Evolutionary conservation across 1,284 basidiomycete genomes (phyloP).

Genomic region (Golubevia pallescens): DNA sequence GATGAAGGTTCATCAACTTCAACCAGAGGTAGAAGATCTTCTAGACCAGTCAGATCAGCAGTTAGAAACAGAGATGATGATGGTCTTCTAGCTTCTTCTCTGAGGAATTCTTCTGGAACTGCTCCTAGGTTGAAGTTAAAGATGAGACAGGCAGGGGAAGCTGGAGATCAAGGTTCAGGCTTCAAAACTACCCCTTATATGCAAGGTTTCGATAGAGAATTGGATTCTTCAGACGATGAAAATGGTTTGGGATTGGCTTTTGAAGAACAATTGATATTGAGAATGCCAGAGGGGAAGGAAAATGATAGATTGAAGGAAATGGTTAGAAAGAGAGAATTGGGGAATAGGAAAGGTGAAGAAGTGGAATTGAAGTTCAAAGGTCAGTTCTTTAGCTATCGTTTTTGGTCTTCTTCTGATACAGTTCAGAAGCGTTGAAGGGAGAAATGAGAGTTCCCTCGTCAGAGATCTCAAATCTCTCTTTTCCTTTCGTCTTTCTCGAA

Average conservation of each 20-base stretch:
- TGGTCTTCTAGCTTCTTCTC: too few species aligned
- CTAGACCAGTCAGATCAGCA: too few species aligned
- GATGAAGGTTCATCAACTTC: too few species aligned
- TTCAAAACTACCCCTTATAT: constrained; percentile 60
- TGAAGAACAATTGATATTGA: constrained; percentile 95
- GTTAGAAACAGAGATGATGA: too few species aligned
- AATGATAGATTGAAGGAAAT: constrained; percentile 66
- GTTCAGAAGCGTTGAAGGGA: not conserved
- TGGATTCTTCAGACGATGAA: constrained; percentile 91
- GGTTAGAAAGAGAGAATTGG: constrained; percentile 76
- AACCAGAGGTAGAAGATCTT: too few species aligned
- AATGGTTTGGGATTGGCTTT: constrained; percentile 73
- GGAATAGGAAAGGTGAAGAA: constrained; percentile 72
- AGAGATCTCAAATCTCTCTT: not conserved
- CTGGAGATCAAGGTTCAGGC: constrained; percentile 17
- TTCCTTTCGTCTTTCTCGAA: constrained; percentile 5
- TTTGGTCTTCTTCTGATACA: not conserved
- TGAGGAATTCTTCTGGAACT: too few species aligned
- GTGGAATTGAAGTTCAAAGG: constrained; percentile 99
- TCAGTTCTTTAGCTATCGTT: constrained; percentile 56
- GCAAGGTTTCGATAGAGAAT: constrained; percentile 75
- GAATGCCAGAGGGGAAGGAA: constrained; percentile 77
- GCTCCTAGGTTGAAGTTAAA: constrained; percentile 2
- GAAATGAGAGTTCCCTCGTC: not conserved
- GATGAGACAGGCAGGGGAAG: constrained; percentile 1